A percentile compares a stretch with the other conserved stretches of the same genome.
phyloP scores from a whole-genome alignment of 2,329 filamentous ascomycete species.

The Alternaria angustiovoidea region DNA sequence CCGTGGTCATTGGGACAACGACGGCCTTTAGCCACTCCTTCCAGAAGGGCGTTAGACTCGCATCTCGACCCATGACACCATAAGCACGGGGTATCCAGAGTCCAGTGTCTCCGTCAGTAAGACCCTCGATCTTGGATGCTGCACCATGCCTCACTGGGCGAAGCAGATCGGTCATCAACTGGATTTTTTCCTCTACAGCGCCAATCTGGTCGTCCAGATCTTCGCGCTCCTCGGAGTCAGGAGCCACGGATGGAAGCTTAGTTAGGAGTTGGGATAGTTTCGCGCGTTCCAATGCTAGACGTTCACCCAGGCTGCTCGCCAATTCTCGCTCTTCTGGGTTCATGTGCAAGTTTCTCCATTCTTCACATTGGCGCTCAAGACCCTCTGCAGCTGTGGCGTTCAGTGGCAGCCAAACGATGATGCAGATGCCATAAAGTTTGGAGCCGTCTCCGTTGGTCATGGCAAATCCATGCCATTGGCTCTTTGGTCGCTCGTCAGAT shows the following conservation, averaged over 20 bases:
- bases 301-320: conserved; percentile 87
- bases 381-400: conserved; percentile 83
- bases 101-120: conserved; percentile 93
- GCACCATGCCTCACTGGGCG: conserved; percentile 92
- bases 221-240: conserved; percentile 83
- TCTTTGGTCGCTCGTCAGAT: conserved; percentile 88
- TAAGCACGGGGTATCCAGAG: conserved; percentile 96
- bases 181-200: conserved; percentile 95
- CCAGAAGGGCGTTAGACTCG: conserved; percentile 88
- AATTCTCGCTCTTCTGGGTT: conserved; percentile 89
- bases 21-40: conserved; percentile 97
- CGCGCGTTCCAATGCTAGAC: conserved; percentile 85
- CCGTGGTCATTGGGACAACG: conserved; percentile 94
- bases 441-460: conserved; percentile 95
- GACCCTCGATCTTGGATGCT: conserved; percentile 94
- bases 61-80: conserved; percentile 87
- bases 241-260: conserved; percentile 79
- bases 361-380: conserved; percentile 70
- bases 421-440: conserved; percentile 88
- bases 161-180: conserved; percentile 94
- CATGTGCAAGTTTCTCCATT: conserved; percentile 72
- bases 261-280: conserved; percentile 89
- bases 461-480: conserved; percentile 99
- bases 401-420: conserved; percentile 92
- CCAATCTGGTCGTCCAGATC: conserved; percentile 92